Evolutionary conservation across 805 yeast genomes (phyloP).

Genomic region (Candida maris): DNA sequence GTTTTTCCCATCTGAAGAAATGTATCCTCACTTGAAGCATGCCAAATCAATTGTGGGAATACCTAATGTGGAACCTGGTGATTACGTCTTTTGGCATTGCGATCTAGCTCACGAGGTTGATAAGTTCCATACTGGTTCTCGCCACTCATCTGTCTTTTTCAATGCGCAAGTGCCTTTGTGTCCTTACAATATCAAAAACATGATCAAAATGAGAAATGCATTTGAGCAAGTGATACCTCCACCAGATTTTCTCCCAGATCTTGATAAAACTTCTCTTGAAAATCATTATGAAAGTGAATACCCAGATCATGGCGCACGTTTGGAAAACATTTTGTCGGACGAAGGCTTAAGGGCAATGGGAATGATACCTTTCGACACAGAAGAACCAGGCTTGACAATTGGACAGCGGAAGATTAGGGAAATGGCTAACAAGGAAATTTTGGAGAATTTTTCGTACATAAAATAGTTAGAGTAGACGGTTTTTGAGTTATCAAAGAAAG

Average conservation of each 20-base stretch:
- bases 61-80: conserved; percentile 41
- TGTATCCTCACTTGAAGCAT: conserved; percentile 37
- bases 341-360: conserved; percentile 28
- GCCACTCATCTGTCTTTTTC: conserved; percentile 38
- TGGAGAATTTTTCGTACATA: too few species aligned
- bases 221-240: conserved; percentile 22
- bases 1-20: conserved; percentile 24
- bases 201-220: conserved; percentile 22
- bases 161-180: conserved; percentile 35
- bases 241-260: conserved; percentile 31
- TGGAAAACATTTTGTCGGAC: conserved; percentile 1
- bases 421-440: conserved; percentile 27
- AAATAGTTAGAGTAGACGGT: too few species aligned
- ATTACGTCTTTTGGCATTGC: conserved; percentile 41
- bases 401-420: conserved; percentile 25
- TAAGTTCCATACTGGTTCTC: conserved; percentile 30
- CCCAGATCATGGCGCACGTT: too few species aligned
- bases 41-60: conserved; percentile 31
- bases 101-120: conserved; percentile 42
- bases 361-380: conserved; percentile 20
- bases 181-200: conserved; percentile 12
- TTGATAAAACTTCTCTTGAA: too few species aligned
- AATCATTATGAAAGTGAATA: too few species aligned
- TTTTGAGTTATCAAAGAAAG: too few species aligned
- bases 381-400: conserved; percentile 16